Base-by-base conservation (phyloP, 192 early-diverging fungal genomes). In the Linnemannia zychae region DNA sequence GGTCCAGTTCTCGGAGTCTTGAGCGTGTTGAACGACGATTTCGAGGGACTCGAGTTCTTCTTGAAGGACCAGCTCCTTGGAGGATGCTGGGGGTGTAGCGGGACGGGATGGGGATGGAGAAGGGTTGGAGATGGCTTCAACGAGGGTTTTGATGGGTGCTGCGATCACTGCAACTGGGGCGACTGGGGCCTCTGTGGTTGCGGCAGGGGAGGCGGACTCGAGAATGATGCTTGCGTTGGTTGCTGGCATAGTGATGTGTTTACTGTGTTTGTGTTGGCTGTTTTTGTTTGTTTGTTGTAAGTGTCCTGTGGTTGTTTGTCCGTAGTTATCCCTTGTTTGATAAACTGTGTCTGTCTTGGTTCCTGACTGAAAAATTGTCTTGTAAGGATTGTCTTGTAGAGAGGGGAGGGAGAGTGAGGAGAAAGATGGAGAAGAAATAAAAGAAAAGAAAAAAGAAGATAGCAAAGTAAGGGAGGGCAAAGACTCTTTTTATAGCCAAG, bases 41-140 rank as follows among this genome's bases (percentile, higher is more conserved):
- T 79, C 77, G 28, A 85, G 48, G 15, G 50, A 40, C 38, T 85
- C 83, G 28, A 85, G 70, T 3, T 79, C 63, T 7, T 52, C 53
- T 68, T 79, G 77, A 2, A 85, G 76, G 11, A 13, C 11, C 20
- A 67, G 36, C 24, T 75, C 74, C 12, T 65, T 20, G 24, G 49
- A 68, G 24, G 31, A 37, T n/a, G 53, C 53, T 15, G 40, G 52
- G 12, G 67, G 68, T 17, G 69, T 20, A 9, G 28, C 24, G n/a
- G 50, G 60, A 12, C 40, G 40, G 11, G 75, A 63, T 0, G 53
- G 33, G 11, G 74, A 46, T 0, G 53, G 24, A 20, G 52, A 37
- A 37, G 46, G 67, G 49, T 18, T 68, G 75, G 50, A 28, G 53
- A 68, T 67, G 57, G 70, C 71, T 13, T 73, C 60, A 57, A 63